Conservation (phyloP, 371 early-diverging fungal genomes). For the Mortierella sp. region DNA sequence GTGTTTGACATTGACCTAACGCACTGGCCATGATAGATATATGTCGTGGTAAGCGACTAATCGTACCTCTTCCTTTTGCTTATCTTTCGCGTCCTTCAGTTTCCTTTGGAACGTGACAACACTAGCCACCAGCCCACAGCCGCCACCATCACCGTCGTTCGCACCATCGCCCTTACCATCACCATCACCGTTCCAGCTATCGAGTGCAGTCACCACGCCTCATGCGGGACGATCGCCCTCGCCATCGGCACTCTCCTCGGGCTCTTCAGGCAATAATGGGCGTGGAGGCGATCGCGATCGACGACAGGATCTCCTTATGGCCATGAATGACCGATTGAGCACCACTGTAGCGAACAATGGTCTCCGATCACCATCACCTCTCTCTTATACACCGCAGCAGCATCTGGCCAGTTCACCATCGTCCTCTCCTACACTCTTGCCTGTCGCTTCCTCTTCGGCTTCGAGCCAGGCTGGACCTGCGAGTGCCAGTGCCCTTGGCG, state of each 20-base stretch:
- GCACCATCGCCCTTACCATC: constrained; percentile 34
- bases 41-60: too few relatives aligned
- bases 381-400: constrained; percentile 5
- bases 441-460: constrained; percentile 5
- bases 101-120: constrained; percentile 82
- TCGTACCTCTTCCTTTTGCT: background rate
- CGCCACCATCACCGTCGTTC: constrained; percentile 42
- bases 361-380: constrained; percentile 31
- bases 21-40: too few relatives aligned
- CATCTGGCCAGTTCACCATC: constrained; percentile 12
- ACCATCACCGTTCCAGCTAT: constrained; percentile 36
- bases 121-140: constrained; percentile 35
- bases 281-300: constrained; percentile 13
- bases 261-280: background rate
- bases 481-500: background rate
- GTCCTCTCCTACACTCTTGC: constrained; percentile 26
- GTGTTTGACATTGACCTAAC: too few relatives aligned
- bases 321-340: constrained; percentile 42
- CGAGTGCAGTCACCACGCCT: constrained; percentile 23
- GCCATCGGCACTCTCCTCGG: constrained; percentile 8
- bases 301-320: constrained; percentile 27
- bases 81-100: constrained; percentile 51
- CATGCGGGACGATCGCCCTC: constrained; percentile 18
- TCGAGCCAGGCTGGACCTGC: background rate
- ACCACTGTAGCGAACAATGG: background rate